Conservation (phyloP, 805 yeast species). For the Lachancea kluyveri region DNA sequence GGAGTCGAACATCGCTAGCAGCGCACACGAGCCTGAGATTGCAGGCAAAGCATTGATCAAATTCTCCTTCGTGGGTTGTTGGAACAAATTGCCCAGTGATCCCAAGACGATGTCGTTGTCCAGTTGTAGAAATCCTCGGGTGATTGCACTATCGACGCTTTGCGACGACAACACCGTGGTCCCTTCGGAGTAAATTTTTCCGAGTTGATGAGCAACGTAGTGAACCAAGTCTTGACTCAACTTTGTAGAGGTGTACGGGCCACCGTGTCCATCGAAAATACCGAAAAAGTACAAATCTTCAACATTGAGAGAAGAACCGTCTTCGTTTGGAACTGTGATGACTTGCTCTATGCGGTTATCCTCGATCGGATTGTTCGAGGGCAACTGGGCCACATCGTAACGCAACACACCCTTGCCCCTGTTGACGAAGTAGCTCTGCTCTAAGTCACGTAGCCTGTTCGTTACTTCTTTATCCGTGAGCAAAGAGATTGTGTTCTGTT, state of each 20-base stretch:
- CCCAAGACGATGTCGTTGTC: conserved; percentile 83
- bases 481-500: conserved; percentile 32
- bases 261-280: conserved; percentile 94
- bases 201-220: conserved; percentile 71
- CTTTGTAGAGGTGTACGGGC: conserved; percentile 88
- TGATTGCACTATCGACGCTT: conserved; percentile 72
- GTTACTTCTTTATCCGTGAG: conserved; percentile 69
- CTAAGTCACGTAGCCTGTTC: conserved; percentile 57
- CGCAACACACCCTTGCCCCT: conserved; percentile 84
- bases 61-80: conserved; percentile 53
- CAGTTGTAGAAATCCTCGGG: conserved; percentile 69
- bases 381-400: conserved; percentile 83
- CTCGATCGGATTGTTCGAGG: conserved; percentile 90
- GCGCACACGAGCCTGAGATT: conserved; percentile 89
- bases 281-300: conserved; percentile 92
- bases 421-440: conserved; percentile 74
- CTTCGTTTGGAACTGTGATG: conserved; percentile 56
- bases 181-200: conserved; percentile 41
- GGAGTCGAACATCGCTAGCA: conserved; percentile 82
- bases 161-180: conserved; percentile 54
- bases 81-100: conserved; percentile 62
- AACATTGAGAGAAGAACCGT: conserved; percentile 32
- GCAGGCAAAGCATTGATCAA: conserved; percentile 80
- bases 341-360: conserved; percentile 87
- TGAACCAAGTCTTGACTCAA: conserved; percentile 73